These are phyloP conservation scores for Colletotrichum incanum DNA, from an alignment of 2,329 filamentous ascomycete genomes.

Conservation along the genomic window DNA sequence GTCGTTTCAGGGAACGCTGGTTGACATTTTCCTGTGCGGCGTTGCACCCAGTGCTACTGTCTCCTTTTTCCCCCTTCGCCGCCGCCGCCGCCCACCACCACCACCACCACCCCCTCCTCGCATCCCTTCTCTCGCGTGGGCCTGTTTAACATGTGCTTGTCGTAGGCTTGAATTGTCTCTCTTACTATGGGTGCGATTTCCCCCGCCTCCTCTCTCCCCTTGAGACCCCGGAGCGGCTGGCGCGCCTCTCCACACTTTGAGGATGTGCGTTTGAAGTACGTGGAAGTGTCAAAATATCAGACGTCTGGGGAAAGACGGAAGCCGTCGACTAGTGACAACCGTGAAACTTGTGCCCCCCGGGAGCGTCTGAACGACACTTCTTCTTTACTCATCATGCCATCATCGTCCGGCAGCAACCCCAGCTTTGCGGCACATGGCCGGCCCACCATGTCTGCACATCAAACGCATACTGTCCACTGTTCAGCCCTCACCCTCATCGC, in stretches of 20 bases:
- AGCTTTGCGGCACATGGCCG: neutral
- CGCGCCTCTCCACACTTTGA: conserved; percentile 20
- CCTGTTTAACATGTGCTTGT: conserved; percentile 28
- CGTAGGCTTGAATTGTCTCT: conserved; percentile 10
- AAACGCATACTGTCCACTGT: conserved; percentile 39
- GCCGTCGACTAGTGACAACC: conserved; percentile 28
- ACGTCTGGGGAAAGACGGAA: conserved; percentile 42
- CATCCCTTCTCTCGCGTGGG: neutral
- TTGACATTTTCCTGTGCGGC: conserved; percentile 14
- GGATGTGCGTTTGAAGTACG: conserved; percentile 3
- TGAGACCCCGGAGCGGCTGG: conserved; percentile 11
- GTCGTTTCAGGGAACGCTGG: conserved; percentile 26
- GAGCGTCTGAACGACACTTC: conserved; percentile 5
- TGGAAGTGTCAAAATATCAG: conserved; percentile 40
- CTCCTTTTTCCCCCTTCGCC: neutral
- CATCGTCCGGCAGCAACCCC: conserved; percentile 2
- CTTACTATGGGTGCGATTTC: neutral
- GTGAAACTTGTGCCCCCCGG: conserved; percentile 23
- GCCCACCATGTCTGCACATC: conserved; percentile 40
- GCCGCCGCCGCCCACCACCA: neutral
- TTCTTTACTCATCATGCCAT: conserved; percentile 33
- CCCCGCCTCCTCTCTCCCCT: neutral
- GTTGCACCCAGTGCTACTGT: conserved; percentile 19
- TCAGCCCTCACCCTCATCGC: neutral
- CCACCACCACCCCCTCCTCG: neutral